Base-by-base conservation (phyloP, 768 basidiomycete species). In the Mycena venus region DNA sequence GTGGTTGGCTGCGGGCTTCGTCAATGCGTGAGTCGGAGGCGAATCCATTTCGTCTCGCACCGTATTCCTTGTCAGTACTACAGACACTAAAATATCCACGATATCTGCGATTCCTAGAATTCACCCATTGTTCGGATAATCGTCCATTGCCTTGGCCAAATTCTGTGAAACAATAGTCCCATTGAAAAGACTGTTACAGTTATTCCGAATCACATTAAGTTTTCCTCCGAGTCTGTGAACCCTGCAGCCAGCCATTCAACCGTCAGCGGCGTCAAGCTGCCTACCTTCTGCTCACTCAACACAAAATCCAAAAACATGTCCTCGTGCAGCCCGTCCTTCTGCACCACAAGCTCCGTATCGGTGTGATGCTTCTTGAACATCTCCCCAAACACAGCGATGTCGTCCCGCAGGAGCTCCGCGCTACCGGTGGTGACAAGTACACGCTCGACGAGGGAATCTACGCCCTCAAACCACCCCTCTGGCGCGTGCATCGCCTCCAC, bases 371-470 rank as follows among this genome's bases (percentile, higher is more conserved):
- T 79, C 15, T 71, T 70, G 7, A 85, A 65, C 23, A 72, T 51
- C 62, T 79, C 75, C 36, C 67, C 79, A 34, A 83, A 74, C 5
- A 71, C 59, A 12, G 82, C 76, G 62, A 84, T 81, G 38, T 82
- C 82, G 59, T 84, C 84, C 70, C 81, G 78, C 59, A 85, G 68
- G 29, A 81, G 82, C 73, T 86, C 86, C 2, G 72, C 73, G 31
- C 79, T 76, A 1, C 86, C 85, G 10, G 79, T 82, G 8, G 84
- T 86, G 51, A 87, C 78, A n/a, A 86, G 75, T 5, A 86, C 75
- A 29, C 83, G 81, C 19, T 79, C 77, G 7, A 85, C 83, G 15
- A 85, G 69, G 15, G 59, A 75, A 8, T 83, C 82, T 1, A 83
- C 70, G 2, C 83, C 81, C 11, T 75, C 75, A 63, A 85, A 85